Conservation (phyloP, 2,329 filamentous ascomycete species). For the Leptographium galeiforme region DNA sequence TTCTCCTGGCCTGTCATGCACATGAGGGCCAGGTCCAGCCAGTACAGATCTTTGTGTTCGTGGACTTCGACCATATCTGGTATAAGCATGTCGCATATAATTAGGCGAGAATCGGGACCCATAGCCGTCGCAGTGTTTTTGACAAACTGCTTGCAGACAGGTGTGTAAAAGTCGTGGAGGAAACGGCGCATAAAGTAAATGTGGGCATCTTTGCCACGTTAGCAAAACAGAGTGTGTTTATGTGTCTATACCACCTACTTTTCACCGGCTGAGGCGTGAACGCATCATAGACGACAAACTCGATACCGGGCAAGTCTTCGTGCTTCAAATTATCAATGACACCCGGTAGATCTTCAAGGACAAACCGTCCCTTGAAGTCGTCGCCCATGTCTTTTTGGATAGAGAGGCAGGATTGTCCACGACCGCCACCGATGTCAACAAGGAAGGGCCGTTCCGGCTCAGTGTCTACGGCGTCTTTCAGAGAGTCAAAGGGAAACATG, state of each 20-base stretch:
- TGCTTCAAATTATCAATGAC: neutral
- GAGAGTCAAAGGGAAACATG: constrained; percentile 2
- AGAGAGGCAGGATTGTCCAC: neutral
- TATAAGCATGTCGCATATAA: constrained; percentile 1
- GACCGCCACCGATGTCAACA: constrained; percentile 1
- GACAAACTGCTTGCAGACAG: constrained; percentile 1
- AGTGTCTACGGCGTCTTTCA: neutral
- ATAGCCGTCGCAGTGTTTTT: constrained; percentile 2
- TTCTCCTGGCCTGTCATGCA: constrained; percentile 2
- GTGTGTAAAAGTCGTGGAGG: neutral
- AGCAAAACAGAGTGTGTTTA: neutral
- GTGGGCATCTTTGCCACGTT: neutral
- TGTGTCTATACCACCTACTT: neutral
- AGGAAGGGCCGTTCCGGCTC: neutral
- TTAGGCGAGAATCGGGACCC: neutral
- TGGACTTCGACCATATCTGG: neutral
- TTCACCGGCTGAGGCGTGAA: constrained; percentile 2
- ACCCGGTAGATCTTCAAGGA: neutral
- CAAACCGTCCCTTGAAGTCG: neutral
- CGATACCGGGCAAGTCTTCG: neutral
- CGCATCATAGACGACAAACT: neutral
- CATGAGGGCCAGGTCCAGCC: neutral
- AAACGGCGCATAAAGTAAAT: constrained; percentile 4
- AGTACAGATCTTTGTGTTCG: neutral
- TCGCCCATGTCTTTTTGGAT: neutral